A percentile compares a stretch with the other conserved stretches of the same genome.
These are phyloP conservation scores for Suhomyces choctaworum DNA, from an alignment of 1,139 yeast species.

Conservation along the genomic window DNA sequence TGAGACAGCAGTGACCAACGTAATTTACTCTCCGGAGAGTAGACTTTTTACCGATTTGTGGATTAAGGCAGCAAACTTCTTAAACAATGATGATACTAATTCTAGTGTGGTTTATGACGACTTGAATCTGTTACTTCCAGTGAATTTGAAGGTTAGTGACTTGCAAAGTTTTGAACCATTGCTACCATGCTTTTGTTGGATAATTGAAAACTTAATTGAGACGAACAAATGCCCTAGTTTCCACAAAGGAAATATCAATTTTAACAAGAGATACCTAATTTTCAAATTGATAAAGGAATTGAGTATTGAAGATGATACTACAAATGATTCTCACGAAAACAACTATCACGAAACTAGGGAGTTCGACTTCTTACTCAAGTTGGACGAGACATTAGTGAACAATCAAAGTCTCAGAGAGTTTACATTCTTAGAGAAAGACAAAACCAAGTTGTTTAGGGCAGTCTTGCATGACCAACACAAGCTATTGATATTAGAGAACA, in stretches of 20 bases:
- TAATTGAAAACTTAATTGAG: conserved; percentile 44
- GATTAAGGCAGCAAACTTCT: conserved; percentile 51
- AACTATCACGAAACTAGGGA: conserved; percentile 42
- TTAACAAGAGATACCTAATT: conserved; percentile 45
- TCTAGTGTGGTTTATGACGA: conserved; percentile 28
- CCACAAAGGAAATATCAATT: conserved; percentile 33
- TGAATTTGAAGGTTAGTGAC: conserved; percentile 27
- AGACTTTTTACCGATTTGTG: conserved; percentile 67
- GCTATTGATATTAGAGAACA: conserved; percentile 35
- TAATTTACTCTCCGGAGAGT: conserved; percentile 78
- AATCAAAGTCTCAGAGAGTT: conserved; percentile 31
- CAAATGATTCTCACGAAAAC: conserved; percentile 21
- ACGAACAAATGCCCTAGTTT: conserved; percentile 40
- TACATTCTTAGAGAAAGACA: conserved; percentile 30
- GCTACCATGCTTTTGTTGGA: conserved; percentile 81
- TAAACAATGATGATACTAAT: conserved; percentile 22
- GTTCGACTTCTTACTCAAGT: conserved; percentile 46
- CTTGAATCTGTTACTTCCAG: conserved; percentile 40
- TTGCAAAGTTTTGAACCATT: conserved; percentile 40
- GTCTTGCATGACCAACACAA: conserved; percentile 39
- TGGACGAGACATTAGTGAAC: conserved; percentile 39
- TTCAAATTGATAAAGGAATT: conserved; percentile 45
- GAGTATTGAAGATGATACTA: conserved; percentile 38
- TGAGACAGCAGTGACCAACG: conserved; percentile 77
- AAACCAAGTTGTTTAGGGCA: conserved; percentile 30